Evolutionary conservation across 1,139 yeast genomes (phyloP).

Genomic region (Geotrichum aggregatum): DNA sequence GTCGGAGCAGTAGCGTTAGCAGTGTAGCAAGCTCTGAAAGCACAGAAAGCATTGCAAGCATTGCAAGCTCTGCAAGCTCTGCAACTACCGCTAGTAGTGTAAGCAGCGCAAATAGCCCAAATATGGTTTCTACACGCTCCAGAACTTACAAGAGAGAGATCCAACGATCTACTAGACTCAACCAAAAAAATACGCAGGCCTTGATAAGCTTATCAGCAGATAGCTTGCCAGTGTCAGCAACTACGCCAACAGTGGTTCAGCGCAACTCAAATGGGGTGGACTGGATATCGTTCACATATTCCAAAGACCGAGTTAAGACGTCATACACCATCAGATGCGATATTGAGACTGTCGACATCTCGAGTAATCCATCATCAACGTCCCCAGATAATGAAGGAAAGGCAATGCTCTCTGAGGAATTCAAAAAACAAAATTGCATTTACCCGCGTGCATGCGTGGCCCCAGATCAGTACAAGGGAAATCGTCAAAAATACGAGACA

Average conservation of each 20-base stretch:
- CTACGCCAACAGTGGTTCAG: constrained; percentile 28
- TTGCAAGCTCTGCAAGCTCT: too few relatives aligned
- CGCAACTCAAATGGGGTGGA: constrained; percentile 37
- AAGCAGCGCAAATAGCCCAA: too few relatives aligned
- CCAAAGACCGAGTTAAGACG: constrained; percentile 34
- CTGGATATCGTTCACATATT: constrained; percentile 40
- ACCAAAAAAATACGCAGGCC: too few relatives aligned
- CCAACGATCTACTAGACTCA: too few relatives aligned
- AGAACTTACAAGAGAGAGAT: too few relatives aligned
- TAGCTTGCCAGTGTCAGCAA: neutral
- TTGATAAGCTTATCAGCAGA: too few relatives aligned
- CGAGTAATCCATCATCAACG: constrained; percentile 23
- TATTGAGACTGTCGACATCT: constrained; percentile 33
- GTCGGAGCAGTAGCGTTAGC: neutral
- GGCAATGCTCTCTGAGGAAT: constrained; percentile 29
- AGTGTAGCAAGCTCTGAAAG: neutral
- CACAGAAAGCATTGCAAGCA: too few relatives aligned
- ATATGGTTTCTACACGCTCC: too few relatives aligned
- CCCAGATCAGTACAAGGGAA: constrained; percentile 42
- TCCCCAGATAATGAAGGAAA: neutral
- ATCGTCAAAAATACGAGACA: constrained; percentile 45
- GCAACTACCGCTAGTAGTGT: too few relatives aligned
- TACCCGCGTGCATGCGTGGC: constrained; percentile 47
- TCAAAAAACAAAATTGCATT: constrained; percentile 42
- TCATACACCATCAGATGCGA: constrained; percentile 39